Percentiles rank a stretch among this genome's conserved stretches.
Evolutionary conservation across 2,329 filamentous ascomycete species (phyloP).

Genomic region (Talaromyces sp.): DNA sequence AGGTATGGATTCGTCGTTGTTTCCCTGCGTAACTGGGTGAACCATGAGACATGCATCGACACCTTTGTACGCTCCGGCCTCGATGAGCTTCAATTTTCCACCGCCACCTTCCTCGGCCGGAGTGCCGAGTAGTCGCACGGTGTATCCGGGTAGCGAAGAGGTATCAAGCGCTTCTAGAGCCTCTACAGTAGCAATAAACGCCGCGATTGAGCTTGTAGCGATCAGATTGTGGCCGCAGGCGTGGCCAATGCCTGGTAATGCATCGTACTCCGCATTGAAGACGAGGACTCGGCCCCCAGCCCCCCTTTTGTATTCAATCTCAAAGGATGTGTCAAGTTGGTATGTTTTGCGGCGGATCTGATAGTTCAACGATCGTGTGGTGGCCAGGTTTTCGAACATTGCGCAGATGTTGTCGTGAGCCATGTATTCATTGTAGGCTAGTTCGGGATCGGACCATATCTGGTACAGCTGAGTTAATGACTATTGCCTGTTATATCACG

Average conservation of each 20-base stretch:
- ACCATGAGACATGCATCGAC: conserved; percentile 35
- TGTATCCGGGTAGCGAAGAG: conserved; percentile 24
- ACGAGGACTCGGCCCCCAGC: conserved; percentile 19
- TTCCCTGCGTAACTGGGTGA: conserved; percentile 29
- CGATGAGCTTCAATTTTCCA: conserved; percentile 35
- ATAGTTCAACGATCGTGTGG: conserved; percentile 25
- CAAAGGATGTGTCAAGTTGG: conserved; percentile 18
- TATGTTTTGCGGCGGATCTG: conserved; percentile 20
- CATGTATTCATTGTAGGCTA: conserved; percentile 22
- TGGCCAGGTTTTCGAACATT: conserved; percentile 19
- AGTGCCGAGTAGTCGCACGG: conserved; percentile 28
- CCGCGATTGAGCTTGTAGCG: conserved; percentile 20
- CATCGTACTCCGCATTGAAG: conserved; percentile 27
- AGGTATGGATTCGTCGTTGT: conserved; percentile 16
- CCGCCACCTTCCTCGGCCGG: conserved; percentile 29
- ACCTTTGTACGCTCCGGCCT: conserved; percentile 36
- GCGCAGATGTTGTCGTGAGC: conserved; percentile 22
- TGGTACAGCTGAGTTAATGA: background rate
- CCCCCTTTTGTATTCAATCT: conserved; percentile 20
- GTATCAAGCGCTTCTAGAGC: conserved; percentile 10
- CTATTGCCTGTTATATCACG: background rate
- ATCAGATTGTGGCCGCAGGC: conserved; percentile 25
- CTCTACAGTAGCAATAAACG: conserved; percentile 18
- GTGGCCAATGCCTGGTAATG: conserved; percentile 24
- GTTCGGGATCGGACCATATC: conserved; percentile 23